Percentiles rank a stretch among this genome's conserved stretches.
These are phyloP conservation scores for Colletotrichum melonis DNA, from an alignment of 2,329 filamentous ascomycete genomes.

Conservation along the genomic window DNA sequence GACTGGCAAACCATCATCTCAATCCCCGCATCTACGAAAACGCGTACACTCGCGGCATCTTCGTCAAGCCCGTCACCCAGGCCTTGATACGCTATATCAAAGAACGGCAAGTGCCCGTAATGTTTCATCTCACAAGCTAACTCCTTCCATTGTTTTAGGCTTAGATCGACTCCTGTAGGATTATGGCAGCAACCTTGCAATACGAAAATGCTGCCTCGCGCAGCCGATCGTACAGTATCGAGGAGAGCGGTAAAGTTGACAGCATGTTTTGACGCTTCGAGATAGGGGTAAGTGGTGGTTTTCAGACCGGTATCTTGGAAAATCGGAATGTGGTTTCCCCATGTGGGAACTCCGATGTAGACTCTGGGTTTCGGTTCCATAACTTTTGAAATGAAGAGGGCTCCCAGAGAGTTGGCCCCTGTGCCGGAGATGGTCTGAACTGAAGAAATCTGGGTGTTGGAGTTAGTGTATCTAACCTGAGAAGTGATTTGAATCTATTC, in stretches of 20 bases:
- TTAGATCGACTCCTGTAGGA: constrained; percentile 48
- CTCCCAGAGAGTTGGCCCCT: constrained; percentile 49
- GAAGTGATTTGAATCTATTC: not conserved
- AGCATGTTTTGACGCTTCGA: constrained; percentile 39
- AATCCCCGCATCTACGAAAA: constrained; percentile 40
- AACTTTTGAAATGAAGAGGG: constrained; percentile 42
- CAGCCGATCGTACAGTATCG: constrained; percentile 39
- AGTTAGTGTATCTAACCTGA: not conserved
- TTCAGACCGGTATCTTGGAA: constrained; percentile 45
- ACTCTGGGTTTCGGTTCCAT: constrained; percentile 40
- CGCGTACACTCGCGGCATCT: constrained; percentile 44
- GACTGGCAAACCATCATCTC: constrained; percentile 49
- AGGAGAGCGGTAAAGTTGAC: constrained; percentile 44
- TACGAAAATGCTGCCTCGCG: constrained; percentile 45
- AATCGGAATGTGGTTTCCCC: constrained; percentile 48
- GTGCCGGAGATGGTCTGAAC: constrained; percentile 53
- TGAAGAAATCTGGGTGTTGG: constrained; percentile 42
- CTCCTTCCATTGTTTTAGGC: constrained; percentile 44
- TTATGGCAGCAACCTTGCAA: constrained; percentile 52
- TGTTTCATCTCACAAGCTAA: constrained; percentile 40
- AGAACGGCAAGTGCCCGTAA: constrained; percentile 44
- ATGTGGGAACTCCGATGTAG: constrained; percentile 46
- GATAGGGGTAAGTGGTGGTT: constrained; percentile 44
- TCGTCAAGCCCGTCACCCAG: constrained; percentile 47
- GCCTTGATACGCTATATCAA: constrained; percentile 52